Percentiles rank a stretch among this genome's conserved stretches.
These are phyloP conservation scores for Juglanconis sp. DNA, from an alignment of 2,329 filamentous ascomycete species.

Conservation along the genomic window DNA sequence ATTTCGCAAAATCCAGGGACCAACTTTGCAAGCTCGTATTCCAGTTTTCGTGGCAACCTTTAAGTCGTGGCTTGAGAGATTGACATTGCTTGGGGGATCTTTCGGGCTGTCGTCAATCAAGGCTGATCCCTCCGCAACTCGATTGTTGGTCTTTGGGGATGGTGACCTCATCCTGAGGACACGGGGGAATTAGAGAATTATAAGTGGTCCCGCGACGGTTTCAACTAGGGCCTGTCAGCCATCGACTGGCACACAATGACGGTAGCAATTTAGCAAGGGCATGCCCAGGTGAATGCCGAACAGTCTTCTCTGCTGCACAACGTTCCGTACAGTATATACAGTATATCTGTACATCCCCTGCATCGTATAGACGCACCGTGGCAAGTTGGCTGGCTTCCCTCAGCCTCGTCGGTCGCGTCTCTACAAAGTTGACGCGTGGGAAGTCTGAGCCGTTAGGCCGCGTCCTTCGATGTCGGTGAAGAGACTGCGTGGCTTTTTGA, in stretches of 20 bases:
- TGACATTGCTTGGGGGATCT: not conserved
- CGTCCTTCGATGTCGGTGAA: no score
- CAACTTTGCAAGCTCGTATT: not conserved
- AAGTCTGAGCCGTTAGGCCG: not conserved
- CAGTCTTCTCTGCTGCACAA: not conserved
- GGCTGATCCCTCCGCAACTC: conserved; percentile 6
- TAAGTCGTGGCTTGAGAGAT: not conserved
- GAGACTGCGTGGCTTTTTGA: no score
- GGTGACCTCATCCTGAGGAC: conserved; percentile 1
- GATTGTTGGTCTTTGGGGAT: not conserved
- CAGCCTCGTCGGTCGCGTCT: not conserved
- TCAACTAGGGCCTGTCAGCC: not conserved
- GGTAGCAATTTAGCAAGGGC: not conserved
- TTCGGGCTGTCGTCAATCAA: conserved; percentile 1
- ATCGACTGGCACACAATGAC: not conserved
- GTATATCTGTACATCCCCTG: not conserved
- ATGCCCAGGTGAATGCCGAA: not conserved
- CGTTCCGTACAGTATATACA: not conserved
- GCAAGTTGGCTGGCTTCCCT: no score
- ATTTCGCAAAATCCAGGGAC: not conserved
- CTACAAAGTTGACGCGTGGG: not conserved
- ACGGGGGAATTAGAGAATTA: not conserved
- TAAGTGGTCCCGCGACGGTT: not conserved
- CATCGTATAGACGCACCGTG: no score
- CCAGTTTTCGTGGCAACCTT: no score